Base-by-base conservation (phyloP, 129 eudicot genomes). In the Saussurea involucrata region DNA sequence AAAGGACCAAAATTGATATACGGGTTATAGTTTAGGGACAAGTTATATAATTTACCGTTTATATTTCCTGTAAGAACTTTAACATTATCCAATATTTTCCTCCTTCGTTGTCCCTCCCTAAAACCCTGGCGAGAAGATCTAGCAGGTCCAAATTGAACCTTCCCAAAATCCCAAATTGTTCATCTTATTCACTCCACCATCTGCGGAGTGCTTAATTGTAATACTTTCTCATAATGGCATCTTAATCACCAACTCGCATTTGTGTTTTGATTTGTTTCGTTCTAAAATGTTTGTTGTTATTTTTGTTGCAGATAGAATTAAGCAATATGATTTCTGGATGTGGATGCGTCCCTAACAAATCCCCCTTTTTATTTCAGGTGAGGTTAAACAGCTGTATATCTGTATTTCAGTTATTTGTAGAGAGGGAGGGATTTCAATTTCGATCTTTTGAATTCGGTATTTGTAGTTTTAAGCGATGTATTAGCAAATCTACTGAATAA, bases 261-360 rank as follows among this genome's bases (percentile, higher is more conserved):
- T 66, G n/a, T 24, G 15, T 71, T 15, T 27, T 42, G n/a, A 72
- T 72, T 78, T 70, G 12, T 22, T 71, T 40, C 72, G 17, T 76
- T 27, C 71, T 28, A 21, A 71, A 33, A 28, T 36, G 24, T 17
- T 8, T 63, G 21, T 27, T 27, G 71, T 64, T 70, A 53, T 53
- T 53, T n/a, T 71, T 27, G 15, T 33, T 42, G 77, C 77, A 71
- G 77, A 46, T 63, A 42, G 11, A 58, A 37, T 21, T 15, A 32
- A 63, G 72, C 60, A 71, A 24, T 31, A 79, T 79, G 83, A 79
- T 79, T 71, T 44, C 83, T 63, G 83, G 83, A 71, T 79, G 83
- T 63, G 83, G 83, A 33, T 72, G 83, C 46, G 17, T 79, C 1
- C 11, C 77, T 72, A 72, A 63, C 72, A 79, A 71, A 71, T 28